phyloP scores from a whole-genome alignment of 2,329 filamentous ascomycete genomes.

The Colletotrichum sp. region DNA sequence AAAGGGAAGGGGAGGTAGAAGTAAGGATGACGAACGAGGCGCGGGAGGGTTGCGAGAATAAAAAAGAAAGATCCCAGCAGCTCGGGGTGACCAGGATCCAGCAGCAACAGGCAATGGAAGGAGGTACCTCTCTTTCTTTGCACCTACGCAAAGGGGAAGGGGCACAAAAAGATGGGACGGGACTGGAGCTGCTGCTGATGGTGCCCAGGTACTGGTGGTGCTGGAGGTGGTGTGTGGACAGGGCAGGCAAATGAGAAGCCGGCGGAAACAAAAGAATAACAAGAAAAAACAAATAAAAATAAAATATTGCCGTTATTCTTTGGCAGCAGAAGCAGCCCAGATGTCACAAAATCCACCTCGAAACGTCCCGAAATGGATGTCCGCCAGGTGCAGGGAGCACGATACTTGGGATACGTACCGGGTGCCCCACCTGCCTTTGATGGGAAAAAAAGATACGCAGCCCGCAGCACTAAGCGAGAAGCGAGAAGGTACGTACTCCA shows the following conservation, averaged over 20 bases:
- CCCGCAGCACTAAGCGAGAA: neutral
- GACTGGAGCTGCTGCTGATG: neutral
- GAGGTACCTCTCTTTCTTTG: neutral
- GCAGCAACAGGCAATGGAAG: neutral
- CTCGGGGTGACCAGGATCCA: constrained; percentile 4
- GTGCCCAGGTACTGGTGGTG: neutral
- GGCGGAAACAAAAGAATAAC: neutral
- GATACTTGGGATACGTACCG: neutral
- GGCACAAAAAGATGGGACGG: neutral
- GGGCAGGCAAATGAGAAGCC: neutral
- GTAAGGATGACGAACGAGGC: neutral
- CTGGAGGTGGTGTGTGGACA: neutral
- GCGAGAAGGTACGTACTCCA: neutral
- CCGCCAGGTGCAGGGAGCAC: neutral
- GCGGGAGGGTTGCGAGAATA: neutral
- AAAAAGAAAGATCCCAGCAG: constrained; percentile 9
- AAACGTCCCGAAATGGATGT: constrained; percentile 5
- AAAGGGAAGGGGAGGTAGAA: constrained; percentile 5
- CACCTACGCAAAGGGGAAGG: neutral
- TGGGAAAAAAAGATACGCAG: neutral
- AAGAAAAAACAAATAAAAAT: neutral
- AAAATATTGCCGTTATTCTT: neutral
- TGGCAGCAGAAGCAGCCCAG: neutral
- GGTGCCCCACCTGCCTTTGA: neutral
- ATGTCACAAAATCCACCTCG: neutral